Percentiles rank a stretch among this genome's conserved stretches.
These are phyloP conservation scores for Nephelium lappaceum DNA, from an alignment of 345 rosid genomes.

Conservation along the genomic window DNA sequence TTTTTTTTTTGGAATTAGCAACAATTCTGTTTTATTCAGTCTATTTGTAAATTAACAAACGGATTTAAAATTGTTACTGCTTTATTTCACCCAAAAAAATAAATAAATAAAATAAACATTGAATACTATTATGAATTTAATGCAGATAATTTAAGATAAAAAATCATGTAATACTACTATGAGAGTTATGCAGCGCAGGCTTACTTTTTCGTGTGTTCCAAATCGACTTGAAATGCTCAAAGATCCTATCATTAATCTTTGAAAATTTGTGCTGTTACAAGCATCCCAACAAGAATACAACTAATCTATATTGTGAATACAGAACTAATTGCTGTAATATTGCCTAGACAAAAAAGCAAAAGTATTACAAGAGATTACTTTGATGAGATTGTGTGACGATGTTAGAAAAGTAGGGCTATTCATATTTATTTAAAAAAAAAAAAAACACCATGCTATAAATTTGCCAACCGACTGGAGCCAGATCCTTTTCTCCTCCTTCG, in stretches of 20 bases:
- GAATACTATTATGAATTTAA: too few species aligned
- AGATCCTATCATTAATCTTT: neutral
- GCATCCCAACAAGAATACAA: constrained; percentile 22
- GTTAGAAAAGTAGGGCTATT: neutral
- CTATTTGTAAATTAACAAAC: neutral
- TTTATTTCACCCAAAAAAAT: too few species aligned
- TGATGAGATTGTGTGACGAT: neutral
- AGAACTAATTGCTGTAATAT: constrained; percentile 20
- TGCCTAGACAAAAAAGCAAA: constrained; percentile 9
- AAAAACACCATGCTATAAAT: constrained; percentile 31
- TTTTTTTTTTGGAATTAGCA: too few species aligned
- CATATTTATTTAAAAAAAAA: neutral
- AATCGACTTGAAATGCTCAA: neutral
- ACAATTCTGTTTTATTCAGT: too few species aligned
- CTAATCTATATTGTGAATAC: constrained; percentile 12
- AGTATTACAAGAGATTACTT: constrained; percentile 15
- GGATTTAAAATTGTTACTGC: neutral
- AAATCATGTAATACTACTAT: too few species aligned
- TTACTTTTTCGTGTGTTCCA: neutral
- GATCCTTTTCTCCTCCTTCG: constrained; percentile 73
- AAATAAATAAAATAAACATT: neutral
- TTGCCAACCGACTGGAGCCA: constrained; percentile 52
- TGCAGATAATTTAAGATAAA: too few species aligned
- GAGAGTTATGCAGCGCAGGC: neutral
- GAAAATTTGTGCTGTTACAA: constrained; percentile 30